Percentiles rank a stretch among this genome's conserved stretches.
Evolutionary conservation across 169 alveolate species (phyloP).

Genomic region (Cryptosporidium felis): DNA sequence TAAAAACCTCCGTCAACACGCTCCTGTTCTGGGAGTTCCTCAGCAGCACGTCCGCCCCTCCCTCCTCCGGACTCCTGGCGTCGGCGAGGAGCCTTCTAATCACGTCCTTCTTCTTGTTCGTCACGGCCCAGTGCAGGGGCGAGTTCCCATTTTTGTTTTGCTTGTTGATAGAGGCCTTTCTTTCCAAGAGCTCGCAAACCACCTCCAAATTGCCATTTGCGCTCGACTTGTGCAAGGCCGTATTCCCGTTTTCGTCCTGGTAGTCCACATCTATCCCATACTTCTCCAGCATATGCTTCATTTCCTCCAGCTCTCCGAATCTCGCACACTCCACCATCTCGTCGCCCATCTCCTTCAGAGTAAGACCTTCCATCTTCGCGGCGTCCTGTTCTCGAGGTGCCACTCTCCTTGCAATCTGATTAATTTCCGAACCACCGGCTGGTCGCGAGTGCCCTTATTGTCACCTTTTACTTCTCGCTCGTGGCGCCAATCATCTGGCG

Average conservation of each 20-base stretch:
- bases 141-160: conserved; percentile 62
- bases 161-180: conserved; percentile 19
- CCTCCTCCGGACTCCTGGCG: neutral
- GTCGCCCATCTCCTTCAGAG: conserved; percentile 25
- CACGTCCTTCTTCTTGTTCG: conserved; percentile 38
- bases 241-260: conserved; percentile 44
- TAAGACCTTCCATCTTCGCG: conserved; percentile 1
- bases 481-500: no score
- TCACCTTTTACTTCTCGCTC: no score
- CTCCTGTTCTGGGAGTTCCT: conserved; percentile 31
- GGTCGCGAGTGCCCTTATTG: no score
- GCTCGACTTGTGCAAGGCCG: conserved; percentile 65
- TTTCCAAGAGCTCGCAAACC: conserved; percentile 26
- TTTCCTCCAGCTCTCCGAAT: conserved; percentile 57
- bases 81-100: conserved; percentile 6
- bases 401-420: no score
- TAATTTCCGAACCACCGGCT: no score
- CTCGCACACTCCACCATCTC: conserved; percentile 71
- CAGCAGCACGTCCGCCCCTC: conserved; percentile 60
- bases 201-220: conserved; percentile 53
- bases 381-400: no score
- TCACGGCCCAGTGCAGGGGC: conserved; percentile 62
- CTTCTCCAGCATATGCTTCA: conserved; percentile 19
- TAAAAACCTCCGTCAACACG: conserved; percentile 49
- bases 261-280: conserved; percentile 19